Evolutionary conservation across 768 basidiomycete species (phyloP).

Genomic region (Kwoniella sp.): DNA sequence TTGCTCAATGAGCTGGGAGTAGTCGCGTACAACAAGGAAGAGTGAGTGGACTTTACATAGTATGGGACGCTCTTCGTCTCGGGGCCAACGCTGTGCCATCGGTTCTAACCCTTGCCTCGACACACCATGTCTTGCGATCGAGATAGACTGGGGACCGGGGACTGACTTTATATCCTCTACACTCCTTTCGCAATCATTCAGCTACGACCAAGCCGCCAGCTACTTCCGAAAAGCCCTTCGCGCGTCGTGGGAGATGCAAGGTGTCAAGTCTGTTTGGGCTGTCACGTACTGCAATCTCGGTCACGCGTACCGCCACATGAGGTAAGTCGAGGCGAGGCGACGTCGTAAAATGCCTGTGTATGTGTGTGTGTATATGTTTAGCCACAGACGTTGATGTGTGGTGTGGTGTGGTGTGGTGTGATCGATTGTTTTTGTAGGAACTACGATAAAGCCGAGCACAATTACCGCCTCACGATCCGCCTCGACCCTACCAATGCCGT

Average conservation of each 20-base stretch:
- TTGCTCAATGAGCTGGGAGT: conserved; percentile 91
- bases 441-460: conserved; percentile 66
- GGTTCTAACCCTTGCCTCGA: background rate
- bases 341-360: too few relatives aligned
- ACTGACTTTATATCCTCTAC: background rate
- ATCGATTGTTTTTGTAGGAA: conserved; percentile 18
- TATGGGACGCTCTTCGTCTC: background rate
- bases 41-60: conserved; percentile 60
- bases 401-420: background rate
- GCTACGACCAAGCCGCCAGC: conserved; percentile 70
- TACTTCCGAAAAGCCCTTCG: conserved; percentile 76
- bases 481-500: conserved; percentile 81
- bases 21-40: conserved; percentile 81
- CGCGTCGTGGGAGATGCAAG: conserved; percentile 81
- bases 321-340: conserved; percentile 65
- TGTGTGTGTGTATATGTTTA: too few relatives aligned
- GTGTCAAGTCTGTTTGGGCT: conserved; percentile 80
- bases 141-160: background rate
- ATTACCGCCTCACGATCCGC: conserved; percentile 79
- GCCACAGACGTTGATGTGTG: too few relatives aligned
- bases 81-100: background rate
- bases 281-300: conserved; percentile 91
- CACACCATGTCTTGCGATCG: background rate
- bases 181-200: too few relatives aligned
- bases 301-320: conserved; percentile 79